Percentiles rank a stretch among this genome's conserved stretches.
Evolutionary conservation across 2,329 filamentous ascomycete genomes (phyloP).

Genomic region (Arthrobotrys pseudoclavata): DNA sequence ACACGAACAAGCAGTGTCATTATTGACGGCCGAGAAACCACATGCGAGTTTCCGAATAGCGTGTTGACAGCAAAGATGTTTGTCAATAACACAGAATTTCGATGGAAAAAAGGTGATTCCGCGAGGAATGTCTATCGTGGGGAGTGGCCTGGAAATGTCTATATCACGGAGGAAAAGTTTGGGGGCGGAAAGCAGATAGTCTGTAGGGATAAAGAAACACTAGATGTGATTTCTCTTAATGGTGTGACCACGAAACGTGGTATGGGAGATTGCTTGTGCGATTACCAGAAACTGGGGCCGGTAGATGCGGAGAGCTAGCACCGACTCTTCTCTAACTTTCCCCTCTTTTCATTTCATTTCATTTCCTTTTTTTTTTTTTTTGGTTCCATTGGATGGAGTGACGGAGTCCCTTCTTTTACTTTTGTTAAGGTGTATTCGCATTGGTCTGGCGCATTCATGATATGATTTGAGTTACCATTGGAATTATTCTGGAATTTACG

Average conservation of each 20-base stretch:
- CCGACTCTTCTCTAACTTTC: neutral
- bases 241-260: slow-evolving; percentile 16
- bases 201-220: slow-evolving; percentile 41
- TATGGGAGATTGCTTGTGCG: slow-evolving; percentile 45
- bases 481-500: neutral
- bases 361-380: neutral
- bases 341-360: neutral
- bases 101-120: slow-evolving; percentile 34
- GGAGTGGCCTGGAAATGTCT: slow-evolving; percentile 44
- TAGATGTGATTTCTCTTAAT: slow-evolving; percentile 36
- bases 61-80: slow-evolving; percentile 45
- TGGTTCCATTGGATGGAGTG: slow-evolving; percentile 14
- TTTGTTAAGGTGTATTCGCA: slow-evolving; percentile 13
- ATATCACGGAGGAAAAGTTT: slow-evolving; percentile 39
- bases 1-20: slow-evolving; percentile 28
- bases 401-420: slow-evolving; percentile 12
- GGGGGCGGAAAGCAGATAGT: slow-evolving; percentile 48
- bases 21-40: slow-evolving; percentile 24
- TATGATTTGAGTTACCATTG: slow-evolving; percentile 1
- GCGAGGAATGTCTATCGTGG: slow-evolving; percentile 31
- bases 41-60: slow-evolving; percentile 51
- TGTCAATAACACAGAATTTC: slow-evolving; percentile 35
- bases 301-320: neutral
- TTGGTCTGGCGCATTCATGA: slow-evolving; percentile 22
- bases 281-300: slow-evolving; percentile 37